Conservation (phyloP, 371 early-diverging fungal species). For the Batkoa obscura region DNA sequence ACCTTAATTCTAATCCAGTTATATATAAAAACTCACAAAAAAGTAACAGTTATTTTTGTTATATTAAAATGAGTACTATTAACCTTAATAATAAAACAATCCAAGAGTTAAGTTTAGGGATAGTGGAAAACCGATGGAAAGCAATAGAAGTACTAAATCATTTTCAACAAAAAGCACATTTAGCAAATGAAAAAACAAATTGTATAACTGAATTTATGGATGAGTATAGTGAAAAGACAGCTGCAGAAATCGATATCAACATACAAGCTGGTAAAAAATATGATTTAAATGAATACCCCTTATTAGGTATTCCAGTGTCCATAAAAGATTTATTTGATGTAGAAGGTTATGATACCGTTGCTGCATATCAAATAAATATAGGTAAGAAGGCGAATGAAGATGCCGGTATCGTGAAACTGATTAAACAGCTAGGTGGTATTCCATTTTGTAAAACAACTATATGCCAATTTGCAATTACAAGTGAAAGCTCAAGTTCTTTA, state of each 20-base stretch:
- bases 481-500: conserved; percentile 1
- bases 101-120: too few species aligned
- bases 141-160: background rate
- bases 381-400: background rate
- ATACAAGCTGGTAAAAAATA: background rate
- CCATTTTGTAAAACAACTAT: conserved; percentile 6
- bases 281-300: background rate
- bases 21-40: too few species aligned
- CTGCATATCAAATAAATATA: background rate
- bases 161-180: background rate
- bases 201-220: conserved; percentile 7
- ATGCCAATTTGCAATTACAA: conserved; percentile 1
- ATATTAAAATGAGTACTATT: too few species aligned
- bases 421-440: background rate
- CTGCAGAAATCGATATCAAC: background rate
- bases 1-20: too few species aligned
- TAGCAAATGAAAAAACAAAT: background rate
- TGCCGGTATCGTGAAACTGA: background rate
- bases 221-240: background rate
- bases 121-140: background rate
- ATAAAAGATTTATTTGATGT: conserved; percentile 6
- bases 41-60: too few species aligned
- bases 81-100: too few species aligned
- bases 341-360: conserved; percentile 2
- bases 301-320: conserved; percentile 7